These are phyloP conservation scores for Melaleuca alternifolia DNA, from an alignment of 345 rosid species.

Conservation along the genomic window DNA sequence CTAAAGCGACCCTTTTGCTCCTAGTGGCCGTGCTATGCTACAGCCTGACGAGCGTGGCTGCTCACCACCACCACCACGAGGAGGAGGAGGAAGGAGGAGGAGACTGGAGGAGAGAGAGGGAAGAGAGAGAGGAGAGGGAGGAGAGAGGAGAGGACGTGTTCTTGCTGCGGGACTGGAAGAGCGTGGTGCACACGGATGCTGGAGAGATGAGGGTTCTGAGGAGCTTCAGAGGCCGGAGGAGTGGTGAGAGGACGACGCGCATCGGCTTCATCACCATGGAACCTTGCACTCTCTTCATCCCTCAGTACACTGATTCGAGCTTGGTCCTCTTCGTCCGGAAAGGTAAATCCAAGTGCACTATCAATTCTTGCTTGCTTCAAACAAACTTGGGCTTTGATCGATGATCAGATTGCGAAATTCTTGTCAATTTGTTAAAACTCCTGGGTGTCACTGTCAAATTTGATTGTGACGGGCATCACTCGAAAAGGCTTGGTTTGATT, in stretches of 20 bases:
- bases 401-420: neutral
- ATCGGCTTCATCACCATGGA: constrained; percentile 86
- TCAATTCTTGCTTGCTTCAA: neutral
- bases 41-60: neutral
- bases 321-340: constrained; percentile 58
- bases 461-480: neutral
- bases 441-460: neutral
- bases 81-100: neutral
- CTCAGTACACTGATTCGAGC: constrained; percentile 72
- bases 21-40: neutral
- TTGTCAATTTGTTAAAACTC: neutral
- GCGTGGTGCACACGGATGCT: constrained; percentile 62
- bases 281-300: constrained; percentile 66
- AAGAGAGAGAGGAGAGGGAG: neutral
- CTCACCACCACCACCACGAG: neutral
- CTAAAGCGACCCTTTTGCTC: neutral
- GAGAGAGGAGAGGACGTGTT: constrained; percentile 20
- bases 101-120: neutral
- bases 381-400: neutral
- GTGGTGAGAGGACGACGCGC: constrained; percentile 47
- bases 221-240: constrained; percentile 25
- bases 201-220: constrained; percentile 59
- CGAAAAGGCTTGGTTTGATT: neutral
- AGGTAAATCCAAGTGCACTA: constrained; percentile 16
- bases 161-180: constrained; percentile 42